These are phyloP conservation scores for Bruguiera hainesii DNA, from an alignment of 441 rosid species.

Conservation along the genomic window DNA sequence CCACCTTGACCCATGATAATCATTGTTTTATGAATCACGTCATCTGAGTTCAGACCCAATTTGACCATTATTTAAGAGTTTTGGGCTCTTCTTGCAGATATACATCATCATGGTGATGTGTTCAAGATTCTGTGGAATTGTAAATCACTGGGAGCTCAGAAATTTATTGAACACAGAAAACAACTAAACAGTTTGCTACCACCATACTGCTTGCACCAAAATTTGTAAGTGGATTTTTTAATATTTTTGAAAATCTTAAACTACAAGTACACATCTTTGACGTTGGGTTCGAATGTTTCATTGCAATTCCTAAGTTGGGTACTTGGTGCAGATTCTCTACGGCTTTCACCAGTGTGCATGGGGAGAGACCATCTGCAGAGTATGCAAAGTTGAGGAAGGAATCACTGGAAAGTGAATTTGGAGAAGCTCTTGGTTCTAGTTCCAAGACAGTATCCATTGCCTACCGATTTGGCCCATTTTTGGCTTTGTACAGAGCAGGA, in stretches of 20 bases:
- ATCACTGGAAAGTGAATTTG: conserved; percentile 90
- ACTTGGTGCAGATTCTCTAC: conserved; percentile 55
- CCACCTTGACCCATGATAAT: too few relatives aligned
- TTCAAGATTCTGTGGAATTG: conserved; percentile 21
- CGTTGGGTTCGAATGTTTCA: too few relatives aligned
- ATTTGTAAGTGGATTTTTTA: conserved; percentile 36
- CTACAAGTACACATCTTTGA: not conserved
- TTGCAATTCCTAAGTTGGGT: not conserved
- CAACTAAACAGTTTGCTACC: conserved; percentile 25
- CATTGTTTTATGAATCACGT: too few relatives aligned
- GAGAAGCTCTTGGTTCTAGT: conserved; percentile 63
- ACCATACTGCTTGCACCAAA: conserved; percentile 30
- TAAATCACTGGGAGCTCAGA: conserved; percentile 12
- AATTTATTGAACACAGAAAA: conserved; percentile 26
- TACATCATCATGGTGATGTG: conserved; percentile 23
- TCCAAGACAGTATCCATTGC: conserved; percentile 58
- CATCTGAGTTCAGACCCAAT: too few relatives aligned
- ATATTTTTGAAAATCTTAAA: not conserved
- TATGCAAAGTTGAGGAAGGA: conserved; percentile 94
- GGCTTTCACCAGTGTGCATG: conserved; percentile 73
- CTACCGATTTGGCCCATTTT: conserved; percentile 75
- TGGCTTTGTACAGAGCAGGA: conserved; percentile 89
- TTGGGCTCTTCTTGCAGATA: conserved; percentile 34
- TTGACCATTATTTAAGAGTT: not conserved
- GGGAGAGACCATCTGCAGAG: conserved; percentile 80